These are phyloP conservation scores for Ustilago bromivora DNA, from an alignment of 1,284 basidiomycete species.

Conservation along the genomic window DNA sequence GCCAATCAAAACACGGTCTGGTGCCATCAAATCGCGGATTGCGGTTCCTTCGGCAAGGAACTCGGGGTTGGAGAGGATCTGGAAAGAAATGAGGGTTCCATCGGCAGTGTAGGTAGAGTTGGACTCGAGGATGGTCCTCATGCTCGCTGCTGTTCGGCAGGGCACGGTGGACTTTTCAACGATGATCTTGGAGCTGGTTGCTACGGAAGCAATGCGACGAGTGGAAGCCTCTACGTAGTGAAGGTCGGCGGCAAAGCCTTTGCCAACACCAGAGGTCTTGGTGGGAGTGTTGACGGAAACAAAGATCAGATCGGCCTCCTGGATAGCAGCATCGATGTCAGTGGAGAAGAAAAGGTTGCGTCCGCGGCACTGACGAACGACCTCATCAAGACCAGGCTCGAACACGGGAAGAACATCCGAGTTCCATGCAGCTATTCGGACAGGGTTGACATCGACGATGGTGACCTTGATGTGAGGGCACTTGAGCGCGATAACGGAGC, in stretches of 20 bases:
- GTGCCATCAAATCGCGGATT: conserved; percentile 85
- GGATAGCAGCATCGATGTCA: conserved; percentile 91
- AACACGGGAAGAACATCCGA: conserved; percentile 83
- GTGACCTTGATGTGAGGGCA: conserved; percentile 94
- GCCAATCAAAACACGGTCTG: conserved; percentile 96
- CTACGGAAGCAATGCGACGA: conserved; percentile 91
- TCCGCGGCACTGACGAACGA: conserved; percentile 87
- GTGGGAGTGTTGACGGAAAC: conserved; percentile 95
- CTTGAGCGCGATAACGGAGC: conserved; percentile 92
- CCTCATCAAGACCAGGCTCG: conserved; percentile 94
- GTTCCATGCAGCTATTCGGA: conserved; percentile 97
- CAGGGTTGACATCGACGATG: conserved; percentile 96
- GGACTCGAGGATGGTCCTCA: conserved; percentile 98
- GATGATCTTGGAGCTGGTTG: conserved; percentile 93
- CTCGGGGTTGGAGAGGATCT: conserved; percentile 99
- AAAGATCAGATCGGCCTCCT: conserved; percentile 84
- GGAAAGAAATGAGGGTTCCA: conserved; percentile 87
- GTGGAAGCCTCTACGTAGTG: conserved; percentile 82
- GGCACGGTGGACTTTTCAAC: conserved; percentile 99
- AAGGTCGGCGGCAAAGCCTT: conserved; percentile 96
- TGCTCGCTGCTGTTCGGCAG: conserved; percentile 96
- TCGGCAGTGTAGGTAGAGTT: conserved; percentile 76
- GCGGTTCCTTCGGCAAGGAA: conserved; percentile 99
- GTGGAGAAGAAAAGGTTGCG: conserved; percentile 98
- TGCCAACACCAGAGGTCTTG: conserved; percentile 96